Evolutionary conservation across 1,284 basidiomycete genomes (phyloP).

Genomic region (Apiotrichum gracile): DNA sequence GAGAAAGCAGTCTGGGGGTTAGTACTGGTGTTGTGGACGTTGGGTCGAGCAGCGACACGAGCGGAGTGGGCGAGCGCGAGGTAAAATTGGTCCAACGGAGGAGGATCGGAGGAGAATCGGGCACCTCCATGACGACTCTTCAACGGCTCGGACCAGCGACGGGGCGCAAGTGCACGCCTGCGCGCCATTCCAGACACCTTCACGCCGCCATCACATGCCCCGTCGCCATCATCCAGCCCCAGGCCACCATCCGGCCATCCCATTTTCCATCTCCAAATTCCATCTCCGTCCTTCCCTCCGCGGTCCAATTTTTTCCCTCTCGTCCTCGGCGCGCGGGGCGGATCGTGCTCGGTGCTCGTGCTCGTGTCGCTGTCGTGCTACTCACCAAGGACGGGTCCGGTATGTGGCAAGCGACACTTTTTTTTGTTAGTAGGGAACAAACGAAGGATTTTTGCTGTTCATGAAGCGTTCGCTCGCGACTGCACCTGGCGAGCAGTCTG

Average conservation of each 20-base stretch:
- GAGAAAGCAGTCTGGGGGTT: slow-evolving; percentile 8
- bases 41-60: not conserved
- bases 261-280: too few relatives aligned
- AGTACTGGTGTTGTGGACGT: too few relatives aligned
- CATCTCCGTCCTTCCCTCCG: too few relatives aligned
- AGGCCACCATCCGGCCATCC: too few relatives aligned
- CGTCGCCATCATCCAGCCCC: too few relatives aligned
- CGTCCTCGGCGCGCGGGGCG: not conserved
- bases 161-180: too few relatives aligned
- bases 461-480: not conserved
- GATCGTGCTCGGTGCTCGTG: not conserved
- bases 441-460: not conserved
- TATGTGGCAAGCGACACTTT: slow-evolving; percentile 13
- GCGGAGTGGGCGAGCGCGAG: not conserved
- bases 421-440: slow-evolving; percentile 2
- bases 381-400: slow-evolving; percentile 21
- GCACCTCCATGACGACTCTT: too few relatives aligned
- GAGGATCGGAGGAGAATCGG: too few relatives aligned
- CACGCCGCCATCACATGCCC: too few relatives aligned
- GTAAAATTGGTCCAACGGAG: too few relatives aligned
- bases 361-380: not conserved
- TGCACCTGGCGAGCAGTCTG: not conserved
- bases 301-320: not conserved
- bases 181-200: too few relatives aligned
- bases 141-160: too few relatives aligned